Conservation (phyloP, 345 rosid species). For the Orychophragmus violaceus region DNA sequence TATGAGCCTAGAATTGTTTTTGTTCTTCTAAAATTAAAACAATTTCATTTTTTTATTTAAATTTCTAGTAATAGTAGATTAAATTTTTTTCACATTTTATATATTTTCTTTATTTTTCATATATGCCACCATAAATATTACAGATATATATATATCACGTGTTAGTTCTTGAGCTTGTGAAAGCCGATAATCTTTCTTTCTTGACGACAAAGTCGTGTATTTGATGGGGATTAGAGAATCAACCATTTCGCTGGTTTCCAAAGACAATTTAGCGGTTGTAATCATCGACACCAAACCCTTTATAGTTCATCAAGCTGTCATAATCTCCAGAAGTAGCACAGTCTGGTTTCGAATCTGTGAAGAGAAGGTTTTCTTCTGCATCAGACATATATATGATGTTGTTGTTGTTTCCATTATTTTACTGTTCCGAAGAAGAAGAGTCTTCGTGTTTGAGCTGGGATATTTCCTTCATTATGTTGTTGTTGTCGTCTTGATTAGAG, state of each 20-base stretch:
- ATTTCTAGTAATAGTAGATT: no score
- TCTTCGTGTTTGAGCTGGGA: slow-evolving; percentile 44
- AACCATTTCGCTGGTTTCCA: slow-evolving; percentile 46
- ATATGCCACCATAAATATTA: no score
- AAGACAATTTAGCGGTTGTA: no score
- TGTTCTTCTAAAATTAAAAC: no score
- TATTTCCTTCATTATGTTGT: slow-evolving; percentile 57
- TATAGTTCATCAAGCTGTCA: slow-evolving; percentile 44
- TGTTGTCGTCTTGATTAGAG: slow-evolving; percentile 48
- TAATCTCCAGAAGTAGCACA: slow-evolving; percentile 37
- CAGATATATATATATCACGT: no score
- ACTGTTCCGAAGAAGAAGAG: slow-evolving; percentile 10
- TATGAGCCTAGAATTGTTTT: no score
- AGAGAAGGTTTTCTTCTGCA: slow-evolving; percentile 9
- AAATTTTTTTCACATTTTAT: no score
- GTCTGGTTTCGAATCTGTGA: slow-evolving; percentile 24
- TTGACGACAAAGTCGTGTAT: slow-evolving; percentile 90
- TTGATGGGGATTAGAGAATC: slow-evolving; percentile 57
- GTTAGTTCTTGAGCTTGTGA: background rate
- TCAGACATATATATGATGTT: slow-evolving; percentile 9
- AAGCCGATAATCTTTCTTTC: slow-evolving; percentile 27
- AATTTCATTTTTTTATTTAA: no score
- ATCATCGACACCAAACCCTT: slow-evolving; percentile 72
- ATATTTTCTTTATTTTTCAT: no score
- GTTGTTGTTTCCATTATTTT: slow-evolving; percentile 15